Evolutionary conservation across 1,139 yeast genomes (phyloP), one percentile per base, ranked within the genome.

Genomic region (Suhomyces anneliseae): DNA sequence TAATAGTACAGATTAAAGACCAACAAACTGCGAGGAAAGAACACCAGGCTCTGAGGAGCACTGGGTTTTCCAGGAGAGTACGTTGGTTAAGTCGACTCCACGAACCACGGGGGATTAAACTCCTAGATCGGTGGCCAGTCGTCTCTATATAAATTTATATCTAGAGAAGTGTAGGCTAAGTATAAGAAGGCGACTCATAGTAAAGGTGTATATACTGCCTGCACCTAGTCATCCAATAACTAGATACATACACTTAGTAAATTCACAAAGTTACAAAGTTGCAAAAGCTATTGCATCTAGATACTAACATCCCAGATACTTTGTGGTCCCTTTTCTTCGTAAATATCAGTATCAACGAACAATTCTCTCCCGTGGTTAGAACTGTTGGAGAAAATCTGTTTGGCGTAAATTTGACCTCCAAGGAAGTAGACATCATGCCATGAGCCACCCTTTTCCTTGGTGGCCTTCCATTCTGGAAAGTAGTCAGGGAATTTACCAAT

Each of bases 401-500:
- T 90, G 24, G 96, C 83, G 40, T 90, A 87, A 45, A 92, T 87
- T 65, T 90, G 89, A 1, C 90, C 96, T 2, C 98, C 98, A 51
- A 92, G 71, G 61, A 92, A 89, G 51, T 85, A 82, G 32, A 70
- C 70, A 55, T 89, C 93, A 52, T 87, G 85, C 81, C 82, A 78
- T 27, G 77, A 71, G 8, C 87, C 86, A 2, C 89, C 90, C 41
- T 50, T 57, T 37, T 70, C 76, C 58, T 73, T 73, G 39, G 82
- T 80, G 57, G 84, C 84, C 66, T 92, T 92, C 98, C 98, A 93
- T 57, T 90, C 97, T 1, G 96, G 90, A 68, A 93, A 93, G 65
- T 93, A 92, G 44, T 92, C 98, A 0, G 97, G 95, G 62, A 82
- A 78, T 58, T 85, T 86, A 32, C 85, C 83, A 45, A 83, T 64